phyloP scores from a whole-genome alignment of 2,329 filamentous ascomycete species.

The Alternaria sp. region DNA sequence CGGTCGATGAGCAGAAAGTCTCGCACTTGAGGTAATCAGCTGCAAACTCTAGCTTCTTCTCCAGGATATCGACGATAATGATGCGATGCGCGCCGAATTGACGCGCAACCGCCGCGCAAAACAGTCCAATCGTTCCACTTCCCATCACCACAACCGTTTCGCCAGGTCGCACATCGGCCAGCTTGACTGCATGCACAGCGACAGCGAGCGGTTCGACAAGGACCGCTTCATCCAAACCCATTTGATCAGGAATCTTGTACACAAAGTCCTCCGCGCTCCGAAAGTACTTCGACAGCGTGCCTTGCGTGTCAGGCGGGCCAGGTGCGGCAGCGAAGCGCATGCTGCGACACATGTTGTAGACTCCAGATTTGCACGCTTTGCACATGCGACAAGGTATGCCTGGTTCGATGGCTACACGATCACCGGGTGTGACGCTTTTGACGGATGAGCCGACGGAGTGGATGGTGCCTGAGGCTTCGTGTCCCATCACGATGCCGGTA shows the following conservation, averaged over 20 bases:
- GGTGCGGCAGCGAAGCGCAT: constrained; percentile 91
- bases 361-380: constrained; percentile 85
- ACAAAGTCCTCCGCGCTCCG: constrained; percentile 91
- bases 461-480: constrained; percentile 86
- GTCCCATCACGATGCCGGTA: constrained; percentile 84
- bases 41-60: constrained; percentile 82
- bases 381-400: constrained; percentile 89
- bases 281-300: constrained; percentile 86
- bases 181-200: constrained; percentile 83
- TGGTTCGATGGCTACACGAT: constrained; percentile 91
- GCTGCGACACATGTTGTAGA: constrained; percentile 89
- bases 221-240: constrained; percentile 89
- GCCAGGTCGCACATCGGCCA: constrained; percentile 79
- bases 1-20: constrained; percentile 74
- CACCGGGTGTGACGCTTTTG: constrained; percentile 76
- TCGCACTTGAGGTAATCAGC: constrained; percentile 76
- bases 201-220: constrained; percentile 89
- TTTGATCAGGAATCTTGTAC: constrained; percentile 82
- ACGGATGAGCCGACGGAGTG: constrained; percentile 82
- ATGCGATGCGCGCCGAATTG: constrained; percentile 78
- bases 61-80: constrained; percentile 91
- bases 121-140: constrained; percentile 88
- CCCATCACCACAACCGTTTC: constrained; percentile 89
- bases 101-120: constrained; percentile 78
- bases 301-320: constrained; percentile 70